These are phyloP conservation scores for Monilinia polystroma DNA, from an alignment of 2,329 filamentous ascomycete genomes.

Conservation along the genomic window DNA sequence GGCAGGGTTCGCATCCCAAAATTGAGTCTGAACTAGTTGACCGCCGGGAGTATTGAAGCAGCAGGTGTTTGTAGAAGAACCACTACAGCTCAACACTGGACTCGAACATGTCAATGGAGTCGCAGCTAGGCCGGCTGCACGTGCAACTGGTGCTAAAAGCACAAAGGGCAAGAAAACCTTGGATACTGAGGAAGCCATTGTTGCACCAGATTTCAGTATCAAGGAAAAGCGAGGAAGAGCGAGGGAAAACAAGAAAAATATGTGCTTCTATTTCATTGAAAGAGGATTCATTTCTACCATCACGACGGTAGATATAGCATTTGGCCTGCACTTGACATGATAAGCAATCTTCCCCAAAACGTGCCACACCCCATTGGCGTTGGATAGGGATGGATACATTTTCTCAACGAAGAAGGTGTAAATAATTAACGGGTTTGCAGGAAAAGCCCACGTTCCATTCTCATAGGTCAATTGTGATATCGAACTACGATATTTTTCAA, in stretches of 20 bases:
- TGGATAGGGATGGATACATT: not conserved
- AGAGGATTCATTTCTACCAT: not conserved
- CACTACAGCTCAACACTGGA: slow-evolving; percentile 49
- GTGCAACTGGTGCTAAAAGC: slow-evolving; percentile 19
- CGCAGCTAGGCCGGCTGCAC: slow-evolving; percentile 28
- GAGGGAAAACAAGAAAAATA: not conserved
- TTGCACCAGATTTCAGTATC: slow-evolving; percentile 1
- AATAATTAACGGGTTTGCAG: not conserved
- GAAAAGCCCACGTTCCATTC: not conserved
- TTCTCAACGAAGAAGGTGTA: slow-evolving; percentile 21
- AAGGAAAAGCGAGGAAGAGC: slow-evolving; percentile 2
- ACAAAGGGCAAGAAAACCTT: slow-evolving; percentile 16
- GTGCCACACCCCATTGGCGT: slow-evolving; percentile 11
- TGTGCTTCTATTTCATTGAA: slow-evolving; percentile 13
- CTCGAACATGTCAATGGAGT: slow-evolving; percentile 35
- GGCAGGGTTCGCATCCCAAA: slow-evolving; percentile 69
- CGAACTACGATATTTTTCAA: slow-evolving; percentile 14
- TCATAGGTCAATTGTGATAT: slow-evolving; percentile 23
- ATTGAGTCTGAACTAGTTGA: slow-evolving; percentile 71
- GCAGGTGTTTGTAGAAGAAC: slow-evolving; percentile 60
- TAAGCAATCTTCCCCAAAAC: slow-evolving; percentile 22
- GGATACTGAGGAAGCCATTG: slow-evolving; percentile 13
- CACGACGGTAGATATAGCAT: slow-evolving; percentile 14
- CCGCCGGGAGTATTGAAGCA: slow-evolving; percentile 74
- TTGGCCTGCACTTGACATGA: slow-evolving; percentile 8